Evolutionary conservation across 2,329 filamentous ascomycete species (phyloP), one percentile per base, ranked within the genome.

Genomic region (Huntiella decipiens): DNA sequence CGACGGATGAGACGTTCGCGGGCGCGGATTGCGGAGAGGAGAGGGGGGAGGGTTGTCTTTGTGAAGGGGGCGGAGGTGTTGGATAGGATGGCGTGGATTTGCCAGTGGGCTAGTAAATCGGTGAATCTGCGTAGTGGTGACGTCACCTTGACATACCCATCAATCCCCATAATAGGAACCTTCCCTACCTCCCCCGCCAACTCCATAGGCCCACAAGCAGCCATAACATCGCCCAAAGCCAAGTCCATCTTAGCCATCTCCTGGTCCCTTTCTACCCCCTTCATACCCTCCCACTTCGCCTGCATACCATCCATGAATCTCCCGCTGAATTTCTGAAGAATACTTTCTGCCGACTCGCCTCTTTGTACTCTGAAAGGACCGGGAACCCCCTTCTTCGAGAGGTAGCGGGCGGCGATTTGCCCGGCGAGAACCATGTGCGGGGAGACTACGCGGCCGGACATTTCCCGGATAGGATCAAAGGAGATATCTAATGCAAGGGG

Each of bases 41-140:
- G 55, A 12, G 56, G 56, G 6, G 22, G 22, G 7, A 28, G 22
- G 22, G 7, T 28, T 28, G 2, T 4, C 2, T 3, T 7, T 16
- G 16, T 17, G 16, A 39, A 15, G 13, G 22, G 13, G 37, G 37
- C 12, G 11, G 37, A 12, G 2, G 37, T 16, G 37, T 3, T 66
- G 28, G 17, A 36, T 11, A 12, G 22, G 16, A 15, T 68, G 2
- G 68, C 70, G 54, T 78, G 69, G 51, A 81, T 71, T 57, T 81
- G 76, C 73, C 74, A 80, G 59, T 80, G 76, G 1, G 71, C 66
- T 31, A 81, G 56, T 40, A 81, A 60, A 57, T 82, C 77, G 4
- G 64, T 60, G 58, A 70, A 80, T 38, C 77, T 70, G 32, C 77
- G 73, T n/a, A 82, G 64, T 13, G 77, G 77, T 43, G 72, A 77